phyloP scores from a whole-genome alignment of 768 basidiomycete genomes.

The Strobilomyces confusus region DNA sequence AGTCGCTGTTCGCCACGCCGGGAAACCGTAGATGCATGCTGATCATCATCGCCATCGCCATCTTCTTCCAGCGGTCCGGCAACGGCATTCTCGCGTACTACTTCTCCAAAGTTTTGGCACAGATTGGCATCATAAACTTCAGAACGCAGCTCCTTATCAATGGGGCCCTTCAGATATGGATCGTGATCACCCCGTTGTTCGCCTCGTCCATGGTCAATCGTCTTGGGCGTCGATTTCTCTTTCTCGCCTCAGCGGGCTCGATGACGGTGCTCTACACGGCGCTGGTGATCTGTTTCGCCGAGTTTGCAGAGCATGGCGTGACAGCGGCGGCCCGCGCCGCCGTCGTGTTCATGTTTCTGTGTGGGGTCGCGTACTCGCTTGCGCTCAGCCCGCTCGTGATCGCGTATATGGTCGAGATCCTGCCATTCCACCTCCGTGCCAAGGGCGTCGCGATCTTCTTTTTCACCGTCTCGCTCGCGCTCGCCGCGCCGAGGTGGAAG shows the following conservation, averaged over 20 bases:
- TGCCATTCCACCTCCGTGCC: constrained; percentile 78
- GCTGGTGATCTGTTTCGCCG: constrained; percentile 64
- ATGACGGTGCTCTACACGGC: constrained; percentile 66
- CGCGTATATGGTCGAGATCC: constrained; percentile 84
- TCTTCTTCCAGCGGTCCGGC: constrained; percentile 86
- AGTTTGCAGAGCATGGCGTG: constrained; percentile 43
- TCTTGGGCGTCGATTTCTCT: constrained; percentile 64
- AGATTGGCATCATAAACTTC: constrained; percentile 60
- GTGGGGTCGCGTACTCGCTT: constrained; percentile 73
- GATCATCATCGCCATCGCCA: constrained; percentile 73
- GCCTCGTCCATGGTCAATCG: constrained; percentile 62
- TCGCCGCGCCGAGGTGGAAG: constrained; percentile 64
- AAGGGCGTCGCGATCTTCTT: constrained; percentile 84
- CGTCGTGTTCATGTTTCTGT: constrained; percentile 83
- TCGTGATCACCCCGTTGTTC: constrained; percentile 55
- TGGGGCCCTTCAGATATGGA: constrained; percentile 82
- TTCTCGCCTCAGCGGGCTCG: constrained; percentile 51
- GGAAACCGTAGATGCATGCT: constrained; percentile 76
- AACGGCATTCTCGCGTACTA: constrained; percentile 85
- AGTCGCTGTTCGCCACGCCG: constrained; percentile 56
- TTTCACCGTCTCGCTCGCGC: constrained; percentile 69
- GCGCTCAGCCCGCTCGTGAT: constrained; percentile 86
- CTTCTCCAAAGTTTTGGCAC: constrained; percentile 65
- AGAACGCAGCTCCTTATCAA: constrained; percentile 77
- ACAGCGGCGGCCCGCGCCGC: constrained; percentile 58